Base-by-base conservation (phyloP, 768 basidiomycete species). In the Dacryopinax primogenitus region DNA sequence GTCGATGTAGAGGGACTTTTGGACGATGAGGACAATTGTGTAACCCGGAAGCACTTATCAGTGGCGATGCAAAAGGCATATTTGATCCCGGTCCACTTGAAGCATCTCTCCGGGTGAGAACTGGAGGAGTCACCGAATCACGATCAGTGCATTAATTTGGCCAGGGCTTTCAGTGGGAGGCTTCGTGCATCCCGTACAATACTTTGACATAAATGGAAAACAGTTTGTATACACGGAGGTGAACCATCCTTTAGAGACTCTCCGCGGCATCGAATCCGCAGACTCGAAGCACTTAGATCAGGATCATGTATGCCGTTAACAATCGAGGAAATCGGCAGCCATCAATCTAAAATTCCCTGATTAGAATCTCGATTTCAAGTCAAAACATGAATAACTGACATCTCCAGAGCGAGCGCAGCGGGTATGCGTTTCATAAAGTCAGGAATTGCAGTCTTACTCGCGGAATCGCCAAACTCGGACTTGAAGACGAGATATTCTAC, bases 401-500 rank as follows among this genome's bases (percentile, higher is more conserved):
- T 74, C 74, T 96, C 93, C 4, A 97, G 75, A 0, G 89, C 88
- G 51, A 96, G 82, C 73, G 95, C 92, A 0, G 90, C 90, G 1
- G 86, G 85, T 62, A 97, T 81, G 21, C 93, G 82, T 68, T 94
- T 91, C 68, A 81, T 75, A 68, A 92, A 87, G 69, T 96, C 92
- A 2, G 92, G 90, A 23, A 88, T 77, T 62, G 92, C 89, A 70
- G 92, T 90, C 68, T 86, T 90, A 6, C 83, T 77, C 0, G 81
- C 83, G 1, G 77, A 78, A n/a, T 81, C 80, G 67, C 86, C 84
- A 72, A 90, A 92, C 67, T 91, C 81, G 0, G 84, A 78, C 76
- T 88, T 93, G 79, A 88, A 93, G 33, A 83, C 78, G 77, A 95
- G 88, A 72, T 92, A 96, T 74, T 97, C 93, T 41, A 91, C 80